Evolutionary conservation across 257 asterid species (phyloP), one percentile per base, ranked within the genome.

Genomic region (Capsicum pubescens): DNA sequence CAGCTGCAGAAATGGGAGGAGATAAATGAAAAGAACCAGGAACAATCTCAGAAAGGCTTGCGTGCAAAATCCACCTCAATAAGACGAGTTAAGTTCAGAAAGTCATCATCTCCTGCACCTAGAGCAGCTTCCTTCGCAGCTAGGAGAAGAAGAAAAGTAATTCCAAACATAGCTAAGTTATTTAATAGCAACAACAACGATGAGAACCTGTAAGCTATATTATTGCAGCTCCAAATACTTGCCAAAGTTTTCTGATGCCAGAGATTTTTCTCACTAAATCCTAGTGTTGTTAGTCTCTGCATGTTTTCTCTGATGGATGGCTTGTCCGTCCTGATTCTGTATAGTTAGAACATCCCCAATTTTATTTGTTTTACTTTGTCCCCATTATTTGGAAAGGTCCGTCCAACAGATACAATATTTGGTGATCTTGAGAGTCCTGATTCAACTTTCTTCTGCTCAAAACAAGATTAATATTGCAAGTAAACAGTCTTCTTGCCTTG

Each of bases 121-220:
- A 84, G 89, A 86, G 80, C 93, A 4, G 83, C 92, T 69, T 87
- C 97, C 63, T 90, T 91, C 77, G 79, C 88, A 2, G 90, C 89
- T 56, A 83, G 89, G 90, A 91, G 93, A 90, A 92, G 93, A 86
- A 90, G 87, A 86, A 93, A 89, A 88, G 90, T 89, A 83, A 91
- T 93, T 85, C 93, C 93, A 77, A 90, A 89, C 80, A 82, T 93
- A 81, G 82, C 87, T 80, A 91, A 90, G 87, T 80, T 93, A 84
- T 91, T 93, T 81, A 80, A 87, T 57, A 90, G 90, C 71, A 91
- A 87, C 88, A 86, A 76, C 83, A 77, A 5, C 57, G 88, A 85
- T 64, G 35, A 67, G 64, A 87, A 88, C 59, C 71, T 69, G 61
- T 66, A 77, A 85, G 21, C 48, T 26, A 52, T 77, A 0, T 54